phyloP scores from a whole-genome alignment of 306 rosid genomes.

The Castanea crenata region DNA sequence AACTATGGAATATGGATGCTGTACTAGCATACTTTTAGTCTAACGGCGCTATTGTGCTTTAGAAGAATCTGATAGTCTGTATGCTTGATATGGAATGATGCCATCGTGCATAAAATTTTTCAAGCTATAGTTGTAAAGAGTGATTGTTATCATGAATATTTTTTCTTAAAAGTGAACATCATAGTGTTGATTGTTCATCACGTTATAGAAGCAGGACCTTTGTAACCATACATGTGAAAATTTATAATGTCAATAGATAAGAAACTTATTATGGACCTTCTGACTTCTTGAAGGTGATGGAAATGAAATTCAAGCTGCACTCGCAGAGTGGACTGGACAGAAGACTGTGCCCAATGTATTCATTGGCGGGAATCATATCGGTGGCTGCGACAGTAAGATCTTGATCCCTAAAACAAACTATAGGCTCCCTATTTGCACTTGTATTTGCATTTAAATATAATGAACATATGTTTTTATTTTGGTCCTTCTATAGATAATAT shows the following conservation, averaged over 20 bases:
- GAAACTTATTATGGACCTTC: slow-evolving; percentile 7
- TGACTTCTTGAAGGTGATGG: slow-evolving; percentile 72
- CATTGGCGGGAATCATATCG: slow-evolving; percentile 82
- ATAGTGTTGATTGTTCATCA: background rate
- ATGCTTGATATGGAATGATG: background rate
- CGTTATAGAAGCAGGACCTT: background rate
- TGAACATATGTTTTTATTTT: background rate
- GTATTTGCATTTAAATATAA: background rate
- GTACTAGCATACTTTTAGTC: background rate
- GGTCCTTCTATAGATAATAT: background rate
- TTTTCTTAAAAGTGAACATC: background rate
- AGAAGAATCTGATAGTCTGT: background rate
- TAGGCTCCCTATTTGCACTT: background rate
- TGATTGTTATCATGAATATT: background rate
- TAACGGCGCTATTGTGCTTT: background rate
- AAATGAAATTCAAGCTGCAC: slow-evolving; percentile 58
- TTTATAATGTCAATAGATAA: background rate
- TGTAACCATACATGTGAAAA: background rate
- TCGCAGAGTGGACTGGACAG: slow-evolving; percentile 70
- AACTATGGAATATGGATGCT: background rate
- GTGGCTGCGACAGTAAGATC: slow-evolving; percentile 85
- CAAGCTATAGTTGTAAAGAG: background rate
- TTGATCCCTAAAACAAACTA: background rate
- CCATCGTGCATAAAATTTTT: background rate
- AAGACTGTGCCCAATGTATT: slow-evolving; percentile 92